Evolutionary conservation across 1,284 basidiomycete species (phyloP).

Genomic region (Apiotrichum siamense): DNA sequence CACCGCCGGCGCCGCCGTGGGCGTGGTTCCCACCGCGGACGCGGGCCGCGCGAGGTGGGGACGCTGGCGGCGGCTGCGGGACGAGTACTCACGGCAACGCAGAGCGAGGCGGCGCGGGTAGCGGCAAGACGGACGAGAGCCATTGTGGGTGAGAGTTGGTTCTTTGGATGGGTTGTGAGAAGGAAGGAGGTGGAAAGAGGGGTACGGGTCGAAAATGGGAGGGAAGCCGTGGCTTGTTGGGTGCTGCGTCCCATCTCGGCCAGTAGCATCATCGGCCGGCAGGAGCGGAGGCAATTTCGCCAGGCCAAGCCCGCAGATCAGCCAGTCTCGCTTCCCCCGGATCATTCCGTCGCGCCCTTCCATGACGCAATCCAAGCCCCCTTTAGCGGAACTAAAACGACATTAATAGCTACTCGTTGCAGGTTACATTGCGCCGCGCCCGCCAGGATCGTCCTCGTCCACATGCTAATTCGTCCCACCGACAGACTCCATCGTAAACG

Average conservation of each 20-base stretch:
- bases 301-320: no score
- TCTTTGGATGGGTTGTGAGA: not conserved
- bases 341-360: not conserved
- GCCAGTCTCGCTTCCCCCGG: not conserved
- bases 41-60: not conserved
- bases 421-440: no score
- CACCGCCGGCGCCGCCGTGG: no score
- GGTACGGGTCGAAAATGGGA: not conserved
- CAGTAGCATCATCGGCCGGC: no score
- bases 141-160: constrained; percentile 8
- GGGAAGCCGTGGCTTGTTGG: not conserved
- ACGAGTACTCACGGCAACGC: constrained; percentile 16
- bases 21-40: no score
- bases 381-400: no score
- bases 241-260: no score
- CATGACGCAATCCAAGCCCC: no score
- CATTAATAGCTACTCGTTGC: no score
- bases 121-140: constrained; percentile 12
- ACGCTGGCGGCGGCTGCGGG: not conserved
- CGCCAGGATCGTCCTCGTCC: no score
- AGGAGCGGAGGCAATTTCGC: no score
- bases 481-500: constrained; percentile 53
- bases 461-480: constrained; percentile 37
- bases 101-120: constrained; percentile 18
- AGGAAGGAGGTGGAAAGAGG: not conserved